phyloP scores from a whole-genome alignment of 768 basidiomycete species.

The Hygrophorus pudorinus region DNA sequence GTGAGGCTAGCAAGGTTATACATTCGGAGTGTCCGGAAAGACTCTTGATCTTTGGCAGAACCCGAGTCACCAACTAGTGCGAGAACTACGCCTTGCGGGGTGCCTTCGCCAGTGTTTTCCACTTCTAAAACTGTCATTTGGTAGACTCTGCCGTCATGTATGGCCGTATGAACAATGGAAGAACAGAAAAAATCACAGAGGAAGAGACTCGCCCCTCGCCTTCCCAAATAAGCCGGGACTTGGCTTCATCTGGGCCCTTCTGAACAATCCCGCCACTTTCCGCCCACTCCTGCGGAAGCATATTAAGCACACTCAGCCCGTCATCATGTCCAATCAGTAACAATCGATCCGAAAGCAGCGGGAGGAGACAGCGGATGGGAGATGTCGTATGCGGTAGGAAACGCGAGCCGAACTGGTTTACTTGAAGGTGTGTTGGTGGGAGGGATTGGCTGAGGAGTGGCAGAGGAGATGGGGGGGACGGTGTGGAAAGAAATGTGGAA shows the following conservation, averaged over 20 bases:
- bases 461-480: slow-evolving; percentile 23
- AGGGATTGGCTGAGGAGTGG: slow-evolving; percentile 41
- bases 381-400: slow-evolving; percentile 74
- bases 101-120: slow-evolving; percentile 39
- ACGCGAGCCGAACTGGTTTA: slow-evolving; percentile 77
- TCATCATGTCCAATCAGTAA: slow-evolving; percentile 74
- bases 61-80: slow-evolving; percentile 53
- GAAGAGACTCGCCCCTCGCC: slow-evolving; percentile 57
- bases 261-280: slow-evolving; percentile 35
- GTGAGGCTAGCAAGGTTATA: slow-evolving; percentile 71
- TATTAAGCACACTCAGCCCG: slow-evolving; percentile 73
- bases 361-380: slow-evolving; percentile 68
- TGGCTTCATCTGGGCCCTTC: slow-evolving; percentile 66
- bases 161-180: background rate
- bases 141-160: slow-evolving; percentile 40
- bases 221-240: slow-evolving; percentile 56
- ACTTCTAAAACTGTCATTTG: slow-evolving; percentile 72
- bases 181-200: slow-evolving; percentile 2
- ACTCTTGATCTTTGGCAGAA: slow-evolving; percentile 42
- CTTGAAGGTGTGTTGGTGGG: slow-evolving; percentile 52
- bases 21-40: slow-evolving; percentile 57
- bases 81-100: slow-evolving; percentile 66
- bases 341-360: slow-evolving; percentile 51
- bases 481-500: background rate
- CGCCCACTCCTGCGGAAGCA: slow-evolving; percentile 68